Evolutionary conservation across 345 rosid genomes (phyloP), one percentile per base, ranked within the genome.

Genomic region (Hypericum androsaemum): DNA sequence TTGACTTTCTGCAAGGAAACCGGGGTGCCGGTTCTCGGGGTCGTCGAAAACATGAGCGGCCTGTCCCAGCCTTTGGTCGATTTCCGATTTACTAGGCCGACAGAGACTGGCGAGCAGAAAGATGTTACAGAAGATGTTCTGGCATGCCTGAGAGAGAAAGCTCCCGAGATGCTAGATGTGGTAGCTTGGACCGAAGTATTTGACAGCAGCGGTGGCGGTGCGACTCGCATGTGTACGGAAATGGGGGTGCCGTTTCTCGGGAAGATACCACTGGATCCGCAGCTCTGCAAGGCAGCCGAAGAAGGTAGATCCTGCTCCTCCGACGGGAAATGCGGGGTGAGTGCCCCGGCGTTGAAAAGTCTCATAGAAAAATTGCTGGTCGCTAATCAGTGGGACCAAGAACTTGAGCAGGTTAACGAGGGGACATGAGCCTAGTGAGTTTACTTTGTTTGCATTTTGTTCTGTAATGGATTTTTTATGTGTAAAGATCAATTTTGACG

Each of bases 21-120:
- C 8, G 95, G 94, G 22, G 80, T 90, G 4, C 77, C 71, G 0
- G 82, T 90, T 43, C 88, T 90, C 17, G 95, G 98, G 45, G 96
- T 90, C 1, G 96, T 90, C n/a, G 98, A 90, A 69, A 90, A 88
- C 72, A 90, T 88, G 98, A 90, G 98, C 54, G 89, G 95, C 47
- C 67, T 90, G 59, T 77, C 75, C 65, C 98, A 90, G 47, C 78
- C 82, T 3, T 55, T 90, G 62, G 65, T 53, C 5, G 94, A 84
- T 69, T 74, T 87, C 61, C 79, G 64, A 58, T 90, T 87, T 55
- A 51, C 74, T 73, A 81, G 63, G 70, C 38, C 57, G 61, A 59
- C 74, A 0, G 89, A 69, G 49, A 49, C 54, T 0, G 92, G 80
- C 15, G 86, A 75, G 35, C 89, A 71, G 40, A 40, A 52, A 16